These are phyloP conservation scores for Suillus subaureus DNA, from an alignment of 768 basidiomycete species.

Conservation along the genomic window DNA sequence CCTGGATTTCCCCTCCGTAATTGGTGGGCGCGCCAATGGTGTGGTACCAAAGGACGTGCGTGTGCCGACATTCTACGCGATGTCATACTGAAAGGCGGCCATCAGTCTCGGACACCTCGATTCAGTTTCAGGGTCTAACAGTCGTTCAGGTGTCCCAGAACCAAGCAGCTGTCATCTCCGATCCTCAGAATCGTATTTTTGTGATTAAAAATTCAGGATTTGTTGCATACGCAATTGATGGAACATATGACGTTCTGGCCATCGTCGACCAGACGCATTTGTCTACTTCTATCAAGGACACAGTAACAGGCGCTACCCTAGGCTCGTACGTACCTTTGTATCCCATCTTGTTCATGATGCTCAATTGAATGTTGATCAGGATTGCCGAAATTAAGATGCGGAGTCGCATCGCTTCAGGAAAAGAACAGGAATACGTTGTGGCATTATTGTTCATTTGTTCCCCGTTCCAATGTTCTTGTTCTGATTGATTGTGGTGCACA, in stretches of 20 bases:
- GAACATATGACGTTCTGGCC: slow-evolving; percentile 75
- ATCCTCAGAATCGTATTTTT: slow-evolving; percentile 78
- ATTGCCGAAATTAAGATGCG: slow-evolving; percentile 82
- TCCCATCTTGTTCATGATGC: slow-evolving; percentile 3
- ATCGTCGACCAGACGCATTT: slow-evolving; percentile 87
- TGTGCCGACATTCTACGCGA: slow-evolving; percentile 13
- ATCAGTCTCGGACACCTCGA: slow-evolving; percentile 78
- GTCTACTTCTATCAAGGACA: slow-evolving; percentile 57
- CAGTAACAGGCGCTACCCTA: slow-evolving; percentile 60
- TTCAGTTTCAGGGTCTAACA: slow-evolving; percentile 78
- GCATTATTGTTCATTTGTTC: slow-evolving; percentile 63
- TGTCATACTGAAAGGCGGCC: not conserved
- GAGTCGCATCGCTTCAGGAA: slow-evolving; percentile 47
- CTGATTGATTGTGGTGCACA: slow-evolving; percentile 27
- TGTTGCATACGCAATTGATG: slow-evolving; percentile 75
- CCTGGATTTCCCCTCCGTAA: slow-evolving; percentile 75
- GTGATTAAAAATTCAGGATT: slow-evolving; percentile 81
- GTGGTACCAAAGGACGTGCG: slow-evolving; percentile 69
- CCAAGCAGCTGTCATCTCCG: slow-evolving; percentile 76
- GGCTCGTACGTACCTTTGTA: slow-evolving; percentile 45
- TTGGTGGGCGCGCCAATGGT: slow-evolving; percentile 83
- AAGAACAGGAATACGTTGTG: slow-evolving; percentile 69
- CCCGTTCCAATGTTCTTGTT: slow-evolving; percentile 4
- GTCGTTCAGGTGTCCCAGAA: slow-evolving; percentile 90
- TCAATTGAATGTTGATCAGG: slow-evolving; percentile 25